Base-by-base conservation (phyloP, 1,284 basidiomycete species). In the Ustilago shanxiensis region DNA sequence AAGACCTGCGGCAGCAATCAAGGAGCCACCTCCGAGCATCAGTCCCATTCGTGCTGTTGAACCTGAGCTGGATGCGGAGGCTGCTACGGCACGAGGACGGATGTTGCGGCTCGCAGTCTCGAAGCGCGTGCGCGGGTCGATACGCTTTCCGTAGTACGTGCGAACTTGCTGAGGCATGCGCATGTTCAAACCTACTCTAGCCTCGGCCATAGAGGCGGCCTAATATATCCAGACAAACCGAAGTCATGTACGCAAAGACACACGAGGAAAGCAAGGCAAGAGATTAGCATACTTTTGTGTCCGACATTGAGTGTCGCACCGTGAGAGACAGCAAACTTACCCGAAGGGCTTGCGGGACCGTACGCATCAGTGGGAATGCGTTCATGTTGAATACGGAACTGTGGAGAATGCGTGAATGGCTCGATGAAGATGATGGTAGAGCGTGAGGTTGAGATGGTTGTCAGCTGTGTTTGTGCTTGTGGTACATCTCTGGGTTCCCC, bases 131-230 rank as follows among this genome's bases (percentile, higher is more conserved):
- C 61, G 61, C 18, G 71, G 66, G 29, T 68, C 61, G 41, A 68
- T 66, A 11, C 66, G 71, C 33, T 73, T 73, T 58, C 66, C 62
- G 29, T 73, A 66, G 59, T 66, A 73, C 5, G 54, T 73, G 50
- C 71, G 71, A 26, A 60, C 18, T 37, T 73, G 71, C 29, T 68
- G 66, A 18, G 71, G 71, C 58, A 65, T 51, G 10, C 65, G 60
- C 70, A 68, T 62, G 50, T 29, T 65, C 28, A 73, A 41, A 9
- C 66, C 62, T 10, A 73, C 22, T 8, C 66, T 39, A 4, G 70
- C 60, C 31, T 72, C 65, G 3, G 65, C 65, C 65, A 67, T 67
- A 10, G 70, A 72, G n/a, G 70, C 60, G 33, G 60, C 56, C 64
- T 72, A 29, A 8, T 16, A n/a, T n/a, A n/a, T 10, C 16, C n/a